Percentiles rank a stretch among this genome's conserved stretches.
Conservation (phyloP, 108 stramenopile species). For the Cyclotella sp. region DNA sequence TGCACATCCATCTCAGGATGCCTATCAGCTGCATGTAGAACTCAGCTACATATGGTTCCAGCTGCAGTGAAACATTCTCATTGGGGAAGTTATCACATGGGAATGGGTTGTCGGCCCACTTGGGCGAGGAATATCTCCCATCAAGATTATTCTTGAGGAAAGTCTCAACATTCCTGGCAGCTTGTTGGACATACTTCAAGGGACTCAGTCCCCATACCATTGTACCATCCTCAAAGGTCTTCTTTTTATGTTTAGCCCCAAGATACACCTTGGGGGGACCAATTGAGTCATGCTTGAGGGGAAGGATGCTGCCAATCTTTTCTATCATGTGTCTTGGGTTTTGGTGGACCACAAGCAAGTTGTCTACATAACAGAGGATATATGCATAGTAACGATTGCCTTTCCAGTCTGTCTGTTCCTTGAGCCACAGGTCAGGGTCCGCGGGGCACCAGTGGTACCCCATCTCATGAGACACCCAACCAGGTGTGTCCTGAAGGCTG, state of each 20-base stretch:
- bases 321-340: slow-evolving; percentile 15
- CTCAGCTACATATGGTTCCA: slow-evolving; percentile 6
- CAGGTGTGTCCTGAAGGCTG: slow-evolving; percentile 17
- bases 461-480: slow-evolving; percentile 27
- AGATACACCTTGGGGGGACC: slow-evolving; percentile 43
- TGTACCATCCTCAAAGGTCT: slow-evolving; percentile 19
- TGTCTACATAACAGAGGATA: slow-evolving; percentile 35
- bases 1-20: slow-evolving; percentile 57
- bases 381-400: slow-evolving; percentile 38
- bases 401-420: background rate
- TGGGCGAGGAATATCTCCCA: background rate
- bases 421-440: slow-evolving; percentile 55
- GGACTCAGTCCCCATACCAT: slow-evolving; percentile 22
- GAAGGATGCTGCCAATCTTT: background rate
- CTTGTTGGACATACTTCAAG: slow-evolving; percentile 22
- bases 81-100: background rate
- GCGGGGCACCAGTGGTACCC: slow-evolving; percentile 28
- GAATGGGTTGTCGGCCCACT: slow-evolving; percentile 32
- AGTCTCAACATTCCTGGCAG: slow-evolving; percentile 20
- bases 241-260: slow-evolving; percentile 22
- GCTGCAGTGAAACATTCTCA: too few relatives aligned
- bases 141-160: slow-evolving; percentile 5
- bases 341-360: slow-evolving; percentile 19
- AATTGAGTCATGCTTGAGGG: slow-evolving; percentile 24
- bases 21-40: slow-evolving; percentile 39